A percentile compares a stretch with the other conserved stretches of the same genome.
These are phyloP conservation scores for Mycena rosella DNA, from an alignment of 768 basidiomycete genomes.

Conservation along the genomic window DNA sequence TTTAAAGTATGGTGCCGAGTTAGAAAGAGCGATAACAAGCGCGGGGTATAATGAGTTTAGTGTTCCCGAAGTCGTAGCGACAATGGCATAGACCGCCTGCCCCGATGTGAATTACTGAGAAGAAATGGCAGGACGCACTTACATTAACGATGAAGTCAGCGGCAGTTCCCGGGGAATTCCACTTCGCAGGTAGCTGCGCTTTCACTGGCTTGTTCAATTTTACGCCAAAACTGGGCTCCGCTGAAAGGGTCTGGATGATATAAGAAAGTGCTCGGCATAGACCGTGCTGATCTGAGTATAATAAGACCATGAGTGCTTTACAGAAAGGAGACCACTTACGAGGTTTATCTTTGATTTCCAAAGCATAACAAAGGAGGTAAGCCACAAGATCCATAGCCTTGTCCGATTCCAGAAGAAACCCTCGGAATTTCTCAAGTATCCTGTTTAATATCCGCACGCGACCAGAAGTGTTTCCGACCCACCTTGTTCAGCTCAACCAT, in stretches of 20 bases:
- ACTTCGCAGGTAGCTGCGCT: conserved; percentile 80
- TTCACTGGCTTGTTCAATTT: conserved; percentile 75
- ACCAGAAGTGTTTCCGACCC: conserved; percentile 21
- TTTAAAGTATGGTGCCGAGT: conserved; percentile 89
- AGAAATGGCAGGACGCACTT: conserved; percentile 41
- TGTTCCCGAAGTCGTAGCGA: conserved; percentile 87
- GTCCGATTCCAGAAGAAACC: conserved; percentile 85
- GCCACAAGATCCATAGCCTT: conserved; percentile 82
- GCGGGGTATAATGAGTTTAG: conserved; percentile 92
- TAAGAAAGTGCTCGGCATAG: conserved; percentile 91
- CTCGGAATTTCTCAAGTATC: conserved; percentile 83
- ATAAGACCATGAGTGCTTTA: neutral
- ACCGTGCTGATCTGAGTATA: conserved; percentile 85
- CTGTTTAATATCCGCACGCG: conserved; percentile 4
- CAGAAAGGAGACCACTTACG: conserved; percentile 61
- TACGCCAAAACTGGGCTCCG: conserved; percentile 83
- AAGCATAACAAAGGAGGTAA: conserved; percentile 82
- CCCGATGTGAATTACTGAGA: conserved; percentile 15
- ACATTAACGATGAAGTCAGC: conserved; percentile 93
- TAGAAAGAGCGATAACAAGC: conserved; percentile 89
- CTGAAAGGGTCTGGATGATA: conserved; percentile 91
- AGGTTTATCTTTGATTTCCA: conserved; percentile 95
- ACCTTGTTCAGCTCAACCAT: conserved; percentile 95
- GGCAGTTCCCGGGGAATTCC: conserved; percentile 76
- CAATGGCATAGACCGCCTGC: conserved; percentile 90